phyloP scores from a whole-genome alignment of 2,329 filamentous ascomycete genomes.

The Dactylellina cionopaga region DNA sequence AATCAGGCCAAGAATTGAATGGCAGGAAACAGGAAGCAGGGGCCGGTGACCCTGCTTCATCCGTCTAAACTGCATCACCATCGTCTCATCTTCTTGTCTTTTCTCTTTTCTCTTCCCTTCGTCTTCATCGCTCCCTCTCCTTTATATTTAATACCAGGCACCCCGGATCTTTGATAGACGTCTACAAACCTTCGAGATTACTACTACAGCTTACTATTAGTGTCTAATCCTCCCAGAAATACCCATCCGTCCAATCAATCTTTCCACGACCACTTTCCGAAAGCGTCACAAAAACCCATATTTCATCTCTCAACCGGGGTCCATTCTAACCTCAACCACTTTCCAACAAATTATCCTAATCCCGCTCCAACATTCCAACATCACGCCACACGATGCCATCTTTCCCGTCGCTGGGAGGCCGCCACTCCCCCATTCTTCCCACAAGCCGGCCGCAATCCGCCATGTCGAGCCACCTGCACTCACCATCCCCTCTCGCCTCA shows the following conservation, averaged over 20 bases:
- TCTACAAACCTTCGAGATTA: slow-evolving; percentile 15
- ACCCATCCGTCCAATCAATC: slow-evolving; percentile 5
- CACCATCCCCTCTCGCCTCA: slow-evolving; percentile 33
- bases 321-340: slow-evolving; percentile 5
- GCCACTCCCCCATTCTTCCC: slow-evolving; percentile 45
- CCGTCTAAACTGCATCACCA: slow-evolving; percentile 14
- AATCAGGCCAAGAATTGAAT: not conserved
- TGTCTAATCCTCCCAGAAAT: not conserved
- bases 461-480: slow-evolving; percentile 26
- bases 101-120: not conserved
- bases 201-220: not conserved
- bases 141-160: slow-evolving; percentile 8
- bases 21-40: no score
- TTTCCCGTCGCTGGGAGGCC: slow-evolving; percentile 45
- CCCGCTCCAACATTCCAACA: slow-evolving; percentile 7
- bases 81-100: slow-evolving; percentile 4
- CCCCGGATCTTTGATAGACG: slow-evolving; percentile 5
- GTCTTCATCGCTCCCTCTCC: not conserved
- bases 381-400: slow-evolving; percentile 46
- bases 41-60: not conserved
- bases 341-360: not conserved
- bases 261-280: slow-evolving; percentile 20
- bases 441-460: slow-evolving; percentile 41
- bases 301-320: not conserved
- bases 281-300: slow-evolving; percentile 21